Evolutionary conservation across 1,139 yeast species (phyloP), one percentile per base, ranked within the genome.

Genomic region (Magnusiomyces fungicola): DNA sequence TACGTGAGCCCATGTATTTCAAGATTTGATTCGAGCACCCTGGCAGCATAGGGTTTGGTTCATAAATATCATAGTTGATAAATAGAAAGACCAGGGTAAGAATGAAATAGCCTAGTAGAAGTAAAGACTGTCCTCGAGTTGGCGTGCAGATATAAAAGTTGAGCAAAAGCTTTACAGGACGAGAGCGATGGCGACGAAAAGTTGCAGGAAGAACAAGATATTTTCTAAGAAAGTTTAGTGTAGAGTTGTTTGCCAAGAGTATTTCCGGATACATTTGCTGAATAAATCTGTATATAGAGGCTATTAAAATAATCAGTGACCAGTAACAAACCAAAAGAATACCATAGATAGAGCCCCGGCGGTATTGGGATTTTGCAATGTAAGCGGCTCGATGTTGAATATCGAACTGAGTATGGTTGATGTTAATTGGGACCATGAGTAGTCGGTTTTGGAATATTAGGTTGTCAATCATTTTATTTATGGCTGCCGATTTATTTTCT

Each of bases 1-100:
- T 68, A 52, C 92, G 69, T 44, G 76, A 83, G 0, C 80, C 81
- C 50, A 73, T 63, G 59, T 70, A 78, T 53, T 63, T 68, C 57
- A 54, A 61, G 10, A 61, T 44, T 45, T 69, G 65, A 22, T 61
- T 64, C 2, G 46, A 46, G 18, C 53, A 56, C 21, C 58, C 49
- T 5, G 56, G 53, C 18, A 60, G 52, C 14, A 56, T 50, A 1
- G 59, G 55, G 45, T 59, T 58, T 1, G 58, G 58, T 5, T 56
- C 52, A 30, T 55, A 56, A 1, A 53, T 46, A 21, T 50, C 55
- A 30, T 59, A 53, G 32, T 53, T 52, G 10, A 57, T 46, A 5
- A 53, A 47, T 10, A 60, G 46, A 23, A 59, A 53, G 18, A 64
- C 54, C 12, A 65, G 42, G 47, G 64, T 63, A 12, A 68, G 50